Evolutionary conservation across 2,329 filamentous ascomycete species (phyloP).

Genomic region (Elsinoe ampelina): DNA sequence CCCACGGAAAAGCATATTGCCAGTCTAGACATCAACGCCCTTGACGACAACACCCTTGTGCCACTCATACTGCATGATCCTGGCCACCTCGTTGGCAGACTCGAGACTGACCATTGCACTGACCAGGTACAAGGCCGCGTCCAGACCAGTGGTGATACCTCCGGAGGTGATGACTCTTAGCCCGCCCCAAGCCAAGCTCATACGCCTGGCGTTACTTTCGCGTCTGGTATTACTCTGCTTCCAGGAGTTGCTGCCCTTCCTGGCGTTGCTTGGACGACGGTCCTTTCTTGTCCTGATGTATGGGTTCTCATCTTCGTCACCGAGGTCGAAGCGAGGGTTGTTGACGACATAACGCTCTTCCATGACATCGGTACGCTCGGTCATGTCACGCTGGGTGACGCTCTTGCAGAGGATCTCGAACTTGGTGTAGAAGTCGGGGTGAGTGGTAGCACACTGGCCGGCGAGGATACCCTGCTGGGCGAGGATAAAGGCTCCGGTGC

Average conservation of each 20-base stretch:
- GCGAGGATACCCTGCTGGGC: constrained; percentile 67
- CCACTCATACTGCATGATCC: constrained; percentile 73
- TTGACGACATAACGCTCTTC: constrained; percentile 85
- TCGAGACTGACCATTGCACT: constrained; percentile 72
- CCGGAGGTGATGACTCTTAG: constrained; percentile 70
- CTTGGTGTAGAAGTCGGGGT: constrained; percentile 69
- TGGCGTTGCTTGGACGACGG: constrained; percentile 35
- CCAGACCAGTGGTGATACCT: constrained; percentile 69
- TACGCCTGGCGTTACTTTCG: constrained; percentile 71
- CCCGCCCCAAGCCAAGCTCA: constrained; percentile 60
- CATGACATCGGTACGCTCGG: constrained; percentile 72
- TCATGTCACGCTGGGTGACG: constrained; percentile 57
- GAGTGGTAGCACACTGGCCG: constrained; percentile 71
- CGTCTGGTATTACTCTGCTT: constrained; percentile 64
- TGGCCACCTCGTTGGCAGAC: constrained; percentile 64
- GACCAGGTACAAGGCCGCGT: constrained; percentile 77
- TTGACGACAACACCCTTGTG: constrained; percentile 77
- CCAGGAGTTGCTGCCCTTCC: constrained; percentile 78
- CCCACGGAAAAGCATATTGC: not conserved
- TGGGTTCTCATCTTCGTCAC: constrained; percentile 70
- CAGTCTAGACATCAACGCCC: constrained; percentile 64
- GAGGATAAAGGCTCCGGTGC: constrained; percentile 69
- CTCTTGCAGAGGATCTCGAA: constrained; percentile 76
- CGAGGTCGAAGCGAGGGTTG: constrained; percentile 77
- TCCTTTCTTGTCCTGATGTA: constrained; percentile 49